Evolutionary conservation across 306 rosid species (phyloP).

Genomic region (Lotus japonicus): DNA sequence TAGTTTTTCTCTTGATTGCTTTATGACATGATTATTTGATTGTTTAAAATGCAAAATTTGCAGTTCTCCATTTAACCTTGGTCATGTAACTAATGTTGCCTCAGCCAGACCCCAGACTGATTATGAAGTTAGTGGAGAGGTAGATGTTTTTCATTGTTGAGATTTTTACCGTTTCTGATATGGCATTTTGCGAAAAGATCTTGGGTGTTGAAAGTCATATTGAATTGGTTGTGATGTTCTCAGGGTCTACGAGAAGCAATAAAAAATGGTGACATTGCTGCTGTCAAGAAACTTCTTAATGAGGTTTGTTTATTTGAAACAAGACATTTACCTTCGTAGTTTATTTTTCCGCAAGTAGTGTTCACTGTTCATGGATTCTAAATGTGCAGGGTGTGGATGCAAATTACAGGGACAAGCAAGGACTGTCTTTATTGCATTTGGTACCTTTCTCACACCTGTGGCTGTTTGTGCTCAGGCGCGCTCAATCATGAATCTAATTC

Average conservation of each 20-base stretch:
- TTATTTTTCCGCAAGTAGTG: neutral
- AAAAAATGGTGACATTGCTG: slow-evolving; percentile 72
- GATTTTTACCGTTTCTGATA: slow-evolving; percentile 8
- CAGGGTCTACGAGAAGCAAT: slow-evolving; percentile 96
- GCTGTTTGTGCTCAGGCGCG: neutral
- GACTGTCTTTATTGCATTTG: slow-evolving; percentile 85
- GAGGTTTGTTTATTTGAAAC: slow-evolving; percentile 43
- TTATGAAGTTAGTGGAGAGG: slow-evolving; percentile 91
- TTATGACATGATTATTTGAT: slow-evolving; percentile 15
- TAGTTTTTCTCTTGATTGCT: slow-evolving; percentile 8
- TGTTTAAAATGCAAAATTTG: slow-evolving; percentile 12
- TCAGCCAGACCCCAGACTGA: slow-evolving; percentile 36
- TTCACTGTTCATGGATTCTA: slow-evolving; percentile 33
- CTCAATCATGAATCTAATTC: slow-evolving; percentile 4
- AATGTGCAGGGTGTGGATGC: slow-evolving; percentile 87
- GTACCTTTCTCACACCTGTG: slow-evolving; percentile 38
- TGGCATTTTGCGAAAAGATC: slow-evolving; percentile 8
- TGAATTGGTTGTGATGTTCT: slow-evolving; percentile 23
- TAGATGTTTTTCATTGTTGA: slow-evolving; percentile 25
- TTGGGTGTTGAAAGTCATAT: slow-evolving; percentile 8
- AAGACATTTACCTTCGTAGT: neutral
- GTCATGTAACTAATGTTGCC: slow-evolving; percentile 34
- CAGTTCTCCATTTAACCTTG: slow-evolving; percentile 64
- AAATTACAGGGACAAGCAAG: slow-evolving; percentile 91
- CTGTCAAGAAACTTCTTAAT: slow-evolving; percentile 81